These are phyloP conservation scores for Atkinsonella texensis DNA, from an alignment of 2,329 filamentous ascomycete genomes.

Conservation along the genomic window DNA sequence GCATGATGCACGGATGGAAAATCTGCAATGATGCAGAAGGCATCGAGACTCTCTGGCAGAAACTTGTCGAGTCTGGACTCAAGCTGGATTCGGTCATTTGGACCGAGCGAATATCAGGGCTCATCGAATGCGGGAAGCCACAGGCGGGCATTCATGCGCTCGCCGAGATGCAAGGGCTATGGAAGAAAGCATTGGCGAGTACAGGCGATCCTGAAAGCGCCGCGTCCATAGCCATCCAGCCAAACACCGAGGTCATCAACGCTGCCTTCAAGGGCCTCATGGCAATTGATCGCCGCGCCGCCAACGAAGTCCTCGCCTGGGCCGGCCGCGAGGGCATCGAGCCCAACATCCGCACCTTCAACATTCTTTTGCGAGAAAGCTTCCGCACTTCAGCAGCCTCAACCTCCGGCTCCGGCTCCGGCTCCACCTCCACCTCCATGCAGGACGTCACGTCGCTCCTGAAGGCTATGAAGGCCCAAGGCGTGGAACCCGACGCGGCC, in stretches of 20 bases:
- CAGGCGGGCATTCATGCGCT: slow-evolving; percentile 50
- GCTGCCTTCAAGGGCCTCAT: slow-evolving; percentile 55
- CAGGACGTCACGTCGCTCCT: slow-evolving; percentile 42
- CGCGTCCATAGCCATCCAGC: slow-evolving; percentile 36
- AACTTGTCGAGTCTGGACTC: slow-evolving; percentile 43
- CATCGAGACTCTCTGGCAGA: slow-evolving; percentile 55
- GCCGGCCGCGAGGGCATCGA: slow-evolving; percentile 41
- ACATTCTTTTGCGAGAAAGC: slow-evolving; percentile 52
- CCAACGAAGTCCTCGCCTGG: slow-evolving; percentile 46
- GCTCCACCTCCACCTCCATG: slow-evolving; percentile 29
- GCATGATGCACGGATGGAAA: slow-evolving; percentile 61
- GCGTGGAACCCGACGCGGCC: slow-evolving; percentile 47
- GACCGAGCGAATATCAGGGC: slow-evolving; percentile 56
- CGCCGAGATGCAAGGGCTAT: slow-evolving; percentile 51
- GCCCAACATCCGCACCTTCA: slow-evolving; percentile 51
- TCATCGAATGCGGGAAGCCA: slow-evolving; percentile 43
- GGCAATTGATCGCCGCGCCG: slow-evolving; percentile 33
- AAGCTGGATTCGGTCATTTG: slow-evolving; percentile 54
- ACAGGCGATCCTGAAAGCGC: slow-evolving; percentile 12
- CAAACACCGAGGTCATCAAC: slow-evolving; percentile 55
- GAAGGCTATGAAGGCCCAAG: slow-evolving; percentile 42
- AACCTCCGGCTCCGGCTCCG: slow-evolving; percentile 22
- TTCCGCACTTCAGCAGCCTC: slow-evolving; percentile 31
- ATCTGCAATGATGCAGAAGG: slow-evolving; percentile 44
- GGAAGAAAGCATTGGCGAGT: slow-evolving; percentile 31